Evolutionary conservation across 108 stramenopile genomes (phyloP).

Genomic region (Mediolabrus comicus): DNA sequence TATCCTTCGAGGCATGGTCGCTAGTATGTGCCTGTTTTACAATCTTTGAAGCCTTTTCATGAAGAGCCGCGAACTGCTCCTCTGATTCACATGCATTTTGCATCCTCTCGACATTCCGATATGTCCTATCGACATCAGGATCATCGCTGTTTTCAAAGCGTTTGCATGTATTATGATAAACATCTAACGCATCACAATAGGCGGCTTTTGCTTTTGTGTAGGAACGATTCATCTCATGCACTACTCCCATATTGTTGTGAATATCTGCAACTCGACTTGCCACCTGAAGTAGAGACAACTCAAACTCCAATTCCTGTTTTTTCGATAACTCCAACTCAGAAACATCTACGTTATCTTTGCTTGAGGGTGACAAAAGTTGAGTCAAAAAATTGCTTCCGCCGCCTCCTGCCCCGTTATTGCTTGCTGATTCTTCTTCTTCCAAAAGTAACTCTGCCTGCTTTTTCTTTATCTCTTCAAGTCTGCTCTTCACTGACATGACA

Average conservation of each 20-base stretch:
- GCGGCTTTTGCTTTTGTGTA: constrained; percentile 29
- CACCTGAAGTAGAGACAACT: constrained; percentile 35
- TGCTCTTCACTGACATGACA: constrained; percentile 29
- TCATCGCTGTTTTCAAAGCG: constrained; percentile 27
- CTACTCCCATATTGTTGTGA: constrained; percentile 45
- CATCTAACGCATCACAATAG: constrained; percentile 34
- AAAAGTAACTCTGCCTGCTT: constrained; percentile 10
- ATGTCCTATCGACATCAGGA: constrained; percentile 33
- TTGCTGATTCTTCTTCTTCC: constrained; percentile 7
- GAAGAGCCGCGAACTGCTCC: constrained; percentile 19
- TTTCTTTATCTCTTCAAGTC: constrained; percentile 12
- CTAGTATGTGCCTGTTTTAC: constrained; percentile 10
- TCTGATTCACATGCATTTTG: constrained; percentile 25
- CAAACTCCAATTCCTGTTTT: constrained; percentile 24
- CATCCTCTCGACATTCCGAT: constrained; percentile 28
- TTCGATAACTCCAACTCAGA: constrained; percentile 13
- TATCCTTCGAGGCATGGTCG: constrained; percentile 2
- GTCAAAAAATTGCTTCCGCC: neutral
- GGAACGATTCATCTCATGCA: constrained; percentile 34
- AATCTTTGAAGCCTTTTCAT: constrained; percentile 14
- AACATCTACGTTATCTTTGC: neutral
- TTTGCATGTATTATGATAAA: constrained; percentile 40
- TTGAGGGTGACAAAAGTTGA: no score
- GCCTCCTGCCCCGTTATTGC: no score
- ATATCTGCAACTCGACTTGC: constrained; percentile 38